phyloP scores from a whole-genome alignment of 306 rosid genomes.

The Albizia julibrissin region DNA sequence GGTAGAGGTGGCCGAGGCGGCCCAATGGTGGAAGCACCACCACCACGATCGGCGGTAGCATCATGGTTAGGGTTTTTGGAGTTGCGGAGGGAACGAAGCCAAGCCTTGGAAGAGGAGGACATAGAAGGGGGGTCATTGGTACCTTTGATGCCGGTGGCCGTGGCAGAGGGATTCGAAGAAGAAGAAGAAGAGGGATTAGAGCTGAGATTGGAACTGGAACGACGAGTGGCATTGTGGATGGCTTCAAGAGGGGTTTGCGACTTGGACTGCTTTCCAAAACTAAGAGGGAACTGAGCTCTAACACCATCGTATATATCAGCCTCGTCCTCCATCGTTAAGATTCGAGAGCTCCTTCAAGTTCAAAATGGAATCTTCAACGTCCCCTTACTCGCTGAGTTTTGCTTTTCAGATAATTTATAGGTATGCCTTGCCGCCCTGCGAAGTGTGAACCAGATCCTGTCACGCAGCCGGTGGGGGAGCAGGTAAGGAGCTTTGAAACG shows the following conservation, averaged over 20 bases:
- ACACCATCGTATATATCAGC: conserved; percentile 76
- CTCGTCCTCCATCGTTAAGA: conserved; percentile 54
- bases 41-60: background rate
- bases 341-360: background rate
- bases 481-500: background rate
- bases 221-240: conserved; percentile 85
- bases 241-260: conserved; percentile 79
- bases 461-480: background rate
- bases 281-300: conserved; percentile 78
- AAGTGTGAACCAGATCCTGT: background rate
- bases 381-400: background rate
- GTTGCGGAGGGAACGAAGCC: conserved; percentile 65
- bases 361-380: background rate
- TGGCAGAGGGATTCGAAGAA: conserved; percentile 24
- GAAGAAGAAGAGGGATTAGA: conserved; percentile 30
- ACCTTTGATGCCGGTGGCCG: conserved; percentile 1
- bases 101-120: conserved; percentile 73
- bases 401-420: background rate
- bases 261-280: conserved; percentile 90
- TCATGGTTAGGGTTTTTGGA: conserved; percentile 51
- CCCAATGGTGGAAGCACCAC: conserved; percentile 23
- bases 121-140: conserved; percentile 52
- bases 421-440: background rate
- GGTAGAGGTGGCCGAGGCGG: conserved; percentile 43
- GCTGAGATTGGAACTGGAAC: conserved; percentile 32